Conservation (phyloP, 1,284 basidiomycete genomes). For the Hemileia vastatrix region DNA sequence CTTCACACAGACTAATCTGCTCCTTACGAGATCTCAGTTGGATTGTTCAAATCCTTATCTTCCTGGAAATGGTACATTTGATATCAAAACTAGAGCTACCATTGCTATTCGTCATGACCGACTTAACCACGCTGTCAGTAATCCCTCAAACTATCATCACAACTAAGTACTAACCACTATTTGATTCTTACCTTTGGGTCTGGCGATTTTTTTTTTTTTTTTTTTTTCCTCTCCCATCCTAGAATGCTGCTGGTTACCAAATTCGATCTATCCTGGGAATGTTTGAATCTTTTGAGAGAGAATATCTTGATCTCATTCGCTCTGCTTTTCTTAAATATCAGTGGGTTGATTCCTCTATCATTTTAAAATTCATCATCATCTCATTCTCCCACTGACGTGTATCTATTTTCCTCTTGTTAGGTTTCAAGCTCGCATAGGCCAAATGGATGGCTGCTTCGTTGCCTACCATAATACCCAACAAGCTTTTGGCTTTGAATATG, state of each 20-base stretch:
- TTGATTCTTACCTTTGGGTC: background rate
- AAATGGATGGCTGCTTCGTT: conserved; percentile 93
- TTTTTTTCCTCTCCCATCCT: background rate
- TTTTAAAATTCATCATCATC: background rate
- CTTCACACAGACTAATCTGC: conserved; percentile 54
- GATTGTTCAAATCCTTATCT: conserved; percentile 73
- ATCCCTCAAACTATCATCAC: background rate
- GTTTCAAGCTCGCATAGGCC: conserved; percentile 89
- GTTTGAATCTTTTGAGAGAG: conserved; percentile 43
- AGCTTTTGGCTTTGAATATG: conserved; percentile 91
- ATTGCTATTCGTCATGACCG: conserved; percentile 75
- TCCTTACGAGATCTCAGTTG: conserved; percentile 90
- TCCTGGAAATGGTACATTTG: conserved; percentile 83
- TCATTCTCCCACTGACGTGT: background rate
- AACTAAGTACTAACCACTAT: conserved; percentile 46
- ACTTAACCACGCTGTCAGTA: conserved; percentile 65
- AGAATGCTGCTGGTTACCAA: conserved; percentile 41
- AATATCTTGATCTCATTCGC: conserved; percentile 63
- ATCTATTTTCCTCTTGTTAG: conserved; percentile 45
- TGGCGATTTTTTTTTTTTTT: no score
- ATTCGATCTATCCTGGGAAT: conserved; percentile 36
- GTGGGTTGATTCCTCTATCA: conserved; percentile 46
- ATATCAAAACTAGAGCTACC: conserved; percentile 88
- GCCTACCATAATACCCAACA: conserved; percentile 86
- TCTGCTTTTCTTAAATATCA: conserved; percentile 92